Evolutionary conservation across 2,329 filamentous ascomycete genomes (phyloP), one percentile per base, ranked within the genome.

Genomic region (Penicillium corylophilum): DNA sequence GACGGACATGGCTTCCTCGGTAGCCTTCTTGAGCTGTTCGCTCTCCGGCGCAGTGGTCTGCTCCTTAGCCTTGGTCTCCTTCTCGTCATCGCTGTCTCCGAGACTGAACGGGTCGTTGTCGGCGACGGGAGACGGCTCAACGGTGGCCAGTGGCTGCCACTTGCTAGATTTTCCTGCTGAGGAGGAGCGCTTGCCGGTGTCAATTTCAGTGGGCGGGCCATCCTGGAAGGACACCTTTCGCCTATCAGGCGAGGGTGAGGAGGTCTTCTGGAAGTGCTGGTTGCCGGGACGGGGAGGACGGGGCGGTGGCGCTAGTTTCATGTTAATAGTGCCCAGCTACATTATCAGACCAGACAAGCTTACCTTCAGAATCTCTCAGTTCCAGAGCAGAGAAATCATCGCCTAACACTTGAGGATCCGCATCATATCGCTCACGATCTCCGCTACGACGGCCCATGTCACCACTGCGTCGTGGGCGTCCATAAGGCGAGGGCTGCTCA

Each of bases 61-160:
- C 51, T 85, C 83, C 68, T 85, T 86, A 43, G 82, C 80, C 74
- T 91, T 94, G 15, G 77, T 73, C 47, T 92, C 89, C 62, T 88
- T 88, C 72, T 99, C 94, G 61, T 96, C 92, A 61, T 97, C 93
- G 65, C 90, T 95, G 63, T 97, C 93, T 5, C 94, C 94, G 13
- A 99, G 81, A 65, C 91, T 96, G 75, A 99, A 99, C 0, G 94
- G 94, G 67, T 99, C 94, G 64, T 96, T 93, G 62, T 97, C 91
- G 16, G 82, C 81, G 55, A 96, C 88, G 13, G 93, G 92, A 57
- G 83, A 87, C 1, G 92, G 90, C 58, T 95, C 89, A 13, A 96
- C 85, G 0, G 87, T 82, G 12, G 92, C 90, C 62, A 99, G 77
- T 9, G 94, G 93, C 72, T 99, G 93, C 94, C 94, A 99, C 77